Percentiles rank a stretch among this genome's conserved stretches.
These are phyloP conservation scores for Talaromyces marneffei DNA, from an alignment of 2,329 filamentous ascomycete genomes.

Conservation along the genomic window DNA sequence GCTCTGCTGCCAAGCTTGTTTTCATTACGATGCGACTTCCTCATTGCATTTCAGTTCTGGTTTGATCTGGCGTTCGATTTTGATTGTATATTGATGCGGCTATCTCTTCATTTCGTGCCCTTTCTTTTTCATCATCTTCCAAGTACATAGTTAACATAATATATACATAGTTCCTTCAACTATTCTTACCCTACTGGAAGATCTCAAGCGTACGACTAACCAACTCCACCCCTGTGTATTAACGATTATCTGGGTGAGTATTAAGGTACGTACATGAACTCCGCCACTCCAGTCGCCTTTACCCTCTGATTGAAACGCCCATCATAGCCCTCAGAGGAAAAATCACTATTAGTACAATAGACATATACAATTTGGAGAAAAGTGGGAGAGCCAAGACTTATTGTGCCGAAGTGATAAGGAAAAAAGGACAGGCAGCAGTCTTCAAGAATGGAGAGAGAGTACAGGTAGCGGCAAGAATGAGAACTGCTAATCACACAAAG, in stretches of 20 bases:
- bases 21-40: not conserved
- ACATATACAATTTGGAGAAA: not conserved
- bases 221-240: not conserved
- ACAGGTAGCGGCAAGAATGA: no score
- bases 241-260: not conserved
- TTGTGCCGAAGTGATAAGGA: not conserved
- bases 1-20: not conserved
- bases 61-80: not conserved
- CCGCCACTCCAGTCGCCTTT: not conserved
- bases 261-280: not conserved
- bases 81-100: not conserved
- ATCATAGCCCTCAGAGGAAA: not conserved
- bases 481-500: not conserved
- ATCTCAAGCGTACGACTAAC: not conserved
- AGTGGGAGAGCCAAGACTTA: not conserved
- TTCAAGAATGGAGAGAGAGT: not conserved
- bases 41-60: constrained; percentile 2
- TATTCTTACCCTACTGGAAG: not conserved
- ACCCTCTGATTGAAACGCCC: not conserved
- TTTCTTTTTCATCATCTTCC: not conserved
- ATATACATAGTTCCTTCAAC: not conserved
- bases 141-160: constrained; percentile 10
- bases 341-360: not conserved
- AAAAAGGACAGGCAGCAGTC: not conserved
- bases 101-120: not conserved